Base-by-base conservation (phyloP, 2,329 filamentous ascomycete species). In the Aspergillus sp. region DNA sequence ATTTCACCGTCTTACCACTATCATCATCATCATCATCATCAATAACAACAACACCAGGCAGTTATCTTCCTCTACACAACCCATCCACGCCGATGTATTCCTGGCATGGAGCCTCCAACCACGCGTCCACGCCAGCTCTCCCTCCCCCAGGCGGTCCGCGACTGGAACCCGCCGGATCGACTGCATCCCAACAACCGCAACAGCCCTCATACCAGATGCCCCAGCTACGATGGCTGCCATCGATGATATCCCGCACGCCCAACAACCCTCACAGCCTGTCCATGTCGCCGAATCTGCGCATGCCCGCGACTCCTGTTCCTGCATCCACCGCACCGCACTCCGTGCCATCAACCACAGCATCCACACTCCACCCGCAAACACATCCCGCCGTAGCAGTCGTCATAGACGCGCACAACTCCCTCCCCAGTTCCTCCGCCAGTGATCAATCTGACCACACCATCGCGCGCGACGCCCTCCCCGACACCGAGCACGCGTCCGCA, bases 221-320 rank as follows among this genome's bases (percentile, higher is more conserved):
- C 1, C 61, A 62, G 49, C 47, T 65, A 42, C 62, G 59, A 54
- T 65, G 63, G 63, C 55, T 61, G 16, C 58, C 62, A 3, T 62
- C 60, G 1, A 60, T 62, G 54, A 56, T 64, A 30, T 59, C 56
- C 30, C 56, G 58, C 9, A 41, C 56, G 20, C 53, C 54, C 3
- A 47, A 35, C 52, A 41, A 9, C 50, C 19, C 57, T 54, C 50
- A 56, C 46, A 41, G 56, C 50, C 49, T 59, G 24, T 53, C 54
- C 40, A 50, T 60, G 22, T 60, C 61, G 36, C 54, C 61, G 24
- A 55, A 57, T 50, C 24, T 60, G 30, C 54, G 58, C 16, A 50
- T 62, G 36, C 48, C 45, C 24, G 9, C 13, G 5, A 38, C 19
- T 10, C 47, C 35, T 19, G 50, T 45, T 32, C 22, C 51, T 14